Evolutionary conservation across 2,329 filamentous ascomycete species (phyloP), one percentile per base, ranked within the genome.

Genomic region (Ramularia collo-cygni): DNA sequence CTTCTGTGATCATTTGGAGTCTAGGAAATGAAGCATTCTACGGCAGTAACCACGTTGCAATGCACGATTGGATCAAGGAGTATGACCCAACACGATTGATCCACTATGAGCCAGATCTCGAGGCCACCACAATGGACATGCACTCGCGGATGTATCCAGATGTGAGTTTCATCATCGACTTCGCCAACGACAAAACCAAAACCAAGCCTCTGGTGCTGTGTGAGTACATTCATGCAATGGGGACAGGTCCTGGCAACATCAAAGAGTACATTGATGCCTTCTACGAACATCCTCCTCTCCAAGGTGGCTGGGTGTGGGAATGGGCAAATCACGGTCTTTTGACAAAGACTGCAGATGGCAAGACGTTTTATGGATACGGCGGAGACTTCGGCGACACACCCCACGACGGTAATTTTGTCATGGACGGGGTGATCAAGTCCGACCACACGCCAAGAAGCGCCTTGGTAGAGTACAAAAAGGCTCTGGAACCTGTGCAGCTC

Each of bases 21-120:
- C 66, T 86, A 0, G 83, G 82, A 0, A 86, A 86, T 52, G 82
- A 86, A 55, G 75, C 81, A 0, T 85, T 83, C 55, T 85, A 83
- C 52, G 82, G 82, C 1, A 64, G 67, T 7, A 85, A 86, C 53
- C 78, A 82, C 53, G 69, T 68, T 32, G 76, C 74, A 24, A 86
- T 86, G 82, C 79, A 79, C 50, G 63, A 78, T 3, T 80, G 74
- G 55, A 70, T 72, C 35, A 79, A 76, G 44, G 43, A 62, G 1
- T 63, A 69, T n/a, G 81, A 85, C 48, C 67, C 72, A 0, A 71
- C 69, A 1, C 66, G 81, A 4, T 69, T 74, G 0, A 66, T 84
- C 1, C 81, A 85, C 56, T 84, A 84, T 52, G 81, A 84, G 55
- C 77, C 76, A 1, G 80, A 84, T 40, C 61, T 66, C 2, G 58